A percentile compares a stretch with the other conserved stretches of the same genome.
Conservation (phyloP, 164 flowering plant species). For the Sedum album region DNA sequence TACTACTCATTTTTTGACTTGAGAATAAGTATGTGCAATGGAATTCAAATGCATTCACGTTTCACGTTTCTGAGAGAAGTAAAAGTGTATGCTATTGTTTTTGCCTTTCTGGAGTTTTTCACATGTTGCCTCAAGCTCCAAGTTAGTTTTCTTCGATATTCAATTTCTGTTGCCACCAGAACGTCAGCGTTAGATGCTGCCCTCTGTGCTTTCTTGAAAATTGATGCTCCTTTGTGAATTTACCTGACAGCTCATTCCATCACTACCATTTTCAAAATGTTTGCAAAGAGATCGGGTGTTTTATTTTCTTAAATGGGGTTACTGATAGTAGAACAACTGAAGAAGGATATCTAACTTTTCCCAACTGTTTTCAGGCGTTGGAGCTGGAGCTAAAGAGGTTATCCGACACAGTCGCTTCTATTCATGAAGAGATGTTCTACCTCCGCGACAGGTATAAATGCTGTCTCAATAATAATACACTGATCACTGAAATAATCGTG, state of each 20-base stretch:
- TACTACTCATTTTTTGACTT: background rate
- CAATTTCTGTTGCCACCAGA: too few relatives aligned
- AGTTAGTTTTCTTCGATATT: too few relatives aligned
- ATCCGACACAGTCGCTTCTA: too few relatives aligned
- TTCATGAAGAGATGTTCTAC: constrained; percentile 63
- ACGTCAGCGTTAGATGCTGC: too few relatives aligned
- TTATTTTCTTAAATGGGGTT: background rate
- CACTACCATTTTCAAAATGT: background rate
- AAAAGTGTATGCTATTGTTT: background rate
- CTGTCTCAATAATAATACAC: background rate
- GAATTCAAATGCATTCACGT: background rate
- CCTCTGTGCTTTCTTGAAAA: too few relatives aligned
- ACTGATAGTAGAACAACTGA: too few relatives aligned
- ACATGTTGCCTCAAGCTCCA: too few relatives aligned
- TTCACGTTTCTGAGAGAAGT: background rate
- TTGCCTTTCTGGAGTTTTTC: background rate
- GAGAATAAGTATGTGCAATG: background rate
- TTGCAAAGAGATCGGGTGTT: background rate
- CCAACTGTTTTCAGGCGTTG: constrained; percentile 20
- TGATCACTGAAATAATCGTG: background rate
- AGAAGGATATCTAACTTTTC: background rate
- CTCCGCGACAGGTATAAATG: constrained; percentile 47
- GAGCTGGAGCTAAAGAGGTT: constrained; percentile 54
- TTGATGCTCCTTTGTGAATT: too few relatives aligned
- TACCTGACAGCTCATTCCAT: background rate